These are phyloP conservation scores for Penicillium macrosclerotiorum DNA, from an alignment of 495 filamentous ascomycete species.

Conservation along the genomic window DNA sequence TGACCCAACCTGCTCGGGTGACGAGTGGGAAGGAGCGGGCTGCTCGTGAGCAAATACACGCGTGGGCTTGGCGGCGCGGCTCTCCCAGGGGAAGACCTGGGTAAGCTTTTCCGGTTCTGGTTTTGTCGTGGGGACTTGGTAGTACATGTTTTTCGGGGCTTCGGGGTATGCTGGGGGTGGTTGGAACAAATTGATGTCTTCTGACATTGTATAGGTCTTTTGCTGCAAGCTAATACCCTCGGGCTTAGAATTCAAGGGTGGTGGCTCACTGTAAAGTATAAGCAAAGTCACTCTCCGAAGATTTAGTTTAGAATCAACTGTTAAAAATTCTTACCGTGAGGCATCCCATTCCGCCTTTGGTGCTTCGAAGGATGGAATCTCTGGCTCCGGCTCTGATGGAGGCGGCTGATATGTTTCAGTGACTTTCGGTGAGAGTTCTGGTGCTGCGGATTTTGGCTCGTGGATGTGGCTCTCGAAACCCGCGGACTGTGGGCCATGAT, in stretches of 20 bases:
- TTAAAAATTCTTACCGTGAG: conserved; percentile 51
- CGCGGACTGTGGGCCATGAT: conserved; percentile 5
- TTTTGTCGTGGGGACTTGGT: conserved; percentile 65
- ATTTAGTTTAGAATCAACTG: too few species aligned
- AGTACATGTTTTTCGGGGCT: conserved; percentile 82
- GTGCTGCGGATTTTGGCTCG: conserved; percentile 38
- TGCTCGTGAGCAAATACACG: conserved; percentile 68
- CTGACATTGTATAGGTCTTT: conserved; percentile 74
- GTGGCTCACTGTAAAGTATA: conserved; percentile 58
- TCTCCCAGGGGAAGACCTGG: conserved; percentile 87
- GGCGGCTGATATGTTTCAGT: conserved; percentile 30
- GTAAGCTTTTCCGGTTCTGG: conserved; percentile 55
- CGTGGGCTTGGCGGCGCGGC: conserved; percentile 58
- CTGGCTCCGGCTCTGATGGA: conserved; percentile 35
- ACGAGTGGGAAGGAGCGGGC: conserved; percentile 13
- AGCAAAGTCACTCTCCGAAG: conserved; percentile 10
- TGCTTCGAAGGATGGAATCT: conserved; percentile 38
- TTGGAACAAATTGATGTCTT: conserved; percentile 65
- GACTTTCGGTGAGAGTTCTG: conserved; percentile 26
- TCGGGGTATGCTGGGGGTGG: conserved; percentile 74
- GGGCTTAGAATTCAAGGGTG: conserved; percentile 68
- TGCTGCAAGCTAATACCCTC: conserved; percentile 76
- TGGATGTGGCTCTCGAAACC: conserved; percentile 13
- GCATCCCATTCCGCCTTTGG: conserved; percentile 68
- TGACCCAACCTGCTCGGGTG: not conserved